A percentile compares a stretch with the other conserved stretches of the same genome.
Conservation (phyloP, 2,329 filamentous ascomycete species). For the Paecilomyces niveus region DNA sequence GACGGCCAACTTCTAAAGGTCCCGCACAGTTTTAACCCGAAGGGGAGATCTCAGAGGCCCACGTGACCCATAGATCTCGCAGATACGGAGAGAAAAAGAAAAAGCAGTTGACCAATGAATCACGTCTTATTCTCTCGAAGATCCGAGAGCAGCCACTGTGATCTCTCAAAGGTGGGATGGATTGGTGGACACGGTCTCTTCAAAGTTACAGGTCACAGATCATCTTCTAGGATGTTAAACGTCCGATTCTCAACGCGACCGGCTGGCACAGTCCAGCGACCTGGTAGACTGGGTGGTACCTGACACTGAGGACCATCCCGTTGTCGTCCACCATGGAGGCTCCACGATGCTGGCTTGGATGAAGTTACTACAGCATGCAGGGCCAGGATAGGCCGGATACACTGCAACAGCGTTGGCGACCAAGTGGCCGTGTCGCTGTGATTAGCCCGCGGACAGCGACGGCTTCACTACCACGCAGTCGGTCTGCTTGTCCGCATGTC, state of each 20-base stretch:
- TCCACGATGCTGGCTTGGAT: neutral
- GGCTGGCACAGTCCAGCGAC: neutral
- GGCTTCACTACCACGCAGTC: neutral
- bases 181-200: neutral
- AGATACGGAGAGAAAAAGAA: neutral
- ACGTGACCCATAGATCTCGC: constrained; percentile 1
- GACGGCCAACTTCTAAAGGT: neutral
- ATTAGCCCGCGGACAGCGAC: neutral
- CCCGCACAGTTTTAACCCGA: neutral
- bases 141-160: neutral
- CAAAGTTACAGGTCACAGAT: neutral
- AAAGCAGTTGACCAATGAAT: constrained; percentile 2
- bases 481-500: neutral
- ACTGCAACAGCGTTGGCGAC: neutral
- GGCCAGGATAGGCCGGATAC: neutral
- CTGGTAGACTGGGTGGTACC: neutral
- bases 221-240: neutral
- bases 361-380: neutral
- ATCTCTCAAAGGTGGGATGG: neutral
- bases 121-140: constrained; percentile 18
- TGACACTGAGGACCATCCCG: neutral
- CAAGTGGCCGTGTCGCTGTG: neutral
- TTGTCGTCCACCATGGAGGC: neutral
- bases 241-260: neutral
- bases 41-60: neutral